A percentile compares a stretch with the other conserved stretches of the same genome.
These are phyloP conservation scores for Eruca vesicaria DNA, from an alignment of 441 rosid genomes.

Conservation along the genomic window DNA sequence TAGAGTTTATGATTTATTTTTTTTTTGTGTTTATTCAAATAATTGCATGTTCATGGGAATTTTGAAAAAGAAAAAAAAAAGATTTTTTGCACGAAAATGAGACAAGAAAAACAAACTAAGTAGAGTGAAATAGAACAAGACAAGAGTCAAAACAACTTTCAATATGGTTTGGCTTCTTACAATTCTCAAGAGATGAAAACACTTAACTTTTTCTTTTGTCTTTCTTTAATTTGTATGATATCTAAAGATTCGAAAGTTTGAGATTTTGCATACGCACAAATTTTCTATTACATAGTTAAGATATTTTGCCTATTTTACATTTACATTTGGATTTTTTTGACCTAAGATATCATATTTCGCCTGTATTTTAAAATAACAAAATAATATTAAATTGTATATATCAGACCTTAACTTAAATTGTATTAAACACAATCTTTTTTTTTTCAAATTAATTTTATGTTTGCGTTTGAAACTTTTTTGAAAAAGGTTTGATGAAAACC, in stretches of 20 bases:
- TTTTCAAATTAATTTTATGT: neutral
- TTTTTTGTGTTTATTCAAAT: neutral
- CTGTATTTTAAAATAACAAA: neutral
- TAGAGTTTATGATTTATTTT: neutral
- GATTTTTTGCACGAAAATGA: neutral
- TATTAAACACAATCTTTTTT: neutral
- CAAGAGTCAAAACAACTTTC: conserved; percentile 25
- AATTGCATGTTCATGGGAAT: conserved; percentile 6
- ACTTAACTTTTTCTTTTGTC: conserved; percentile 23
- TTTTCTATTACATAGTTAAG: neutral
- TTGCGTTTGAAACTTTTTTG: neutral
- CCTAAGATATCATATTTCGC: neutral
- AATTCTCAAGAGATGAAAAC: conserved; percentile 20
- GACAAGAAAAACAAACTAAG: neutral
- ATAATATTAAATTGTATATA: no score
- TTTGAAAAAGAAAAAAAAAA: neutral
- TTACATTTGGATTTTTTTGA: neutral
- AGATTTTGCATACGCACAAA: conserved; percentile 25
- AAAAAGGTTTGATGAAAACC: neutral
- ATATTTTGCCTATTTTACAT: neutral
- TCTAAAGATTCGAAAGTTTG: conserved; percentile 27
- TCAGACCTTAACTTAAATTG: neutral
- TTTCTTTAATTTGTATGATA: neutral
- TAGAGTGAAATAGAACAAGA: conserved; percentile 31
- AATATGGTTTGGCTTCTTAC: conserved; percentile 20